These are phyloP conservation scores for Gentiana macrophylla DNA, from an alignment of 257 asterid species.

Conservation along the genomic window DNA sequence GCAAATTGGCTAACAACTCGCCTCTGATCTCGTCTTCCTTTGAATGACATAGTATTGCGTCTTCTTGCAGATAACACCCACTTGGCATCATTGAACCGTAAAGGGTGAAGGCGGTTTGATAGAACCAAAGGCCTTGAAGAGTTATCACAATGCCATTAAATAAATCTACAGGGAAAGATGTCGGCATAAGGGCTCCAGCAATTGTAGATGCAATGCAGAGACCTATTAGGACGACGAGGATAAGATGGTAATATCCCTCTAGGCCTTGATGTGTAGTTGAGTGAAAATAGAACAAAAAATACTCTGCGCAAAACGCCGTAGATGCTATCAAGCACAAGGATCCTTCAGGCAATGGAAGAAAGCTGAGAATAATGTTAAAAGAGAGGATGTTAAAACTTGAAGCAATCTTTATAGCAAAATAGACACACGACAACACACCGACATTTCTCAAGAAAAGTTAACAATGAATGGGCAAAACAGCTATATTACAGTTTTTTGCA, in stretches of 20 bases:
- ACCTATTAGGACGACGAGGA: slow-evolving; percentile 80
- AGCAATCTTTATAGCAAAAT: too few relatives aligned
- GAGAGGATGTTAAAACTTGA: too few relatives aligned
- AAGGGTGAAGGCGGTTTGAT: slow-evolving; percentile 90
- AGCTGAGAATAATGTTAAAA: slow-evolving; percentile 26
- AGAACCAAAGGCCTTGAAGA: slow-evolving; percentile 99
- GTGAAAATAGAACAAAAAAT: slow-evolving; percentile 76
- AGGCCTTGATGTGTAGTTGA: slow-evolving; percentile 94
- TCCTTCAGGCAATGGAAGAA: slow-evolving; percentile 71
- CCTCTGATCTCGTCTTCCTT: slow-evolving; percentile 48
- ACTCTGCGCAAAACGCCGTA: slow-evolving; percentile 85
- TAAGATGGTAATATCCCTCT: slow-evolving; percentile 84
- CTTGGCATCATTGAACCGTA: slow-evolving; percentile 95
- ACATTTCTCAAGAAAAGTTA: too few relatives aligned
- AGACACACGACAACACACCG: neutral
- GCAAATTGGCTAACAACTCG: slow-evolving; percentile 66
- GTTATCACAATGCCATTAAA: slow-evolving; percentile 60
- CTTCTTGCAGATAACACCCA: slow-evolving; percentile 52
- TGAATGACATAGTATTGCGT: slow-evolving; percentile 44
- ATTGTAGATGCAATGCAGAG: slow-evolving; percentile 61
- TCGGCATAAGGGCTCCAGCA: slow-evolving; percentile 74
- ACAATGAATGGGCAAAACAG: too few relatives aligned
- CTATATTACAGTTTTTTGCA: too few relatives aligned
- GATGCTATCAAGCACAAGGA: slow-evolving; percentile 61
- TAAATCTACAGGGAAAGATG: slow-evolving; percentile 68